Evolutionary conservation across 192 early-diverging fungal species (phyloP), one percentile per base, ranked within the genome.

Genomic region (Rhizoclosmatium globosum): DNA sequence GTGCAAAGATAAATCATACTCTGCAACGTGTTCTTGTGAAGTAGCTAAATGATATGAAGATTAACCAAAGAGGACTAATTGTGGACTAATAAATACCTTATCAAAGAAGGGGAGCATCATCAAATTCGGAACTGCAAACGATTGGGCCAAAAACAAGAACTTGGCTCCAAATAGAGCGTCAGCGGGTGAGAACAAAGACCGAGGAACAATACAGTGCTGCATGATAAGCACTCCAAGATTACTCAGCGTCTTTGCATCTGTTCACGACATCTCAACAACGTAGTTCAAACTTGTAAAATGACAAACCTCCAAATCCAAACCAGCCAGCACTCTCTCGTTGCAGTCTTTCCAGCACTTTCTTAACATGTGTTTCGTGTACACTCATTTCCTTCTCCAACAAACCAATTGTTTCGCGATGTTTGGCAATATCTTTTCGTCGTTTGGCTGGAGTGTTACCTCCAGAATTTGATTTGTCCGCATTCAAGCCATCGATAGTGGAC

Each of bases 81-180:
- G 31, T 31, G 31, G 31, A 0, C 13, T 3, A 31, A 59, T 6
- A 79, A 57, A 50, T 47, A 93, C 85, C 73, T 87, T 85, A 79
- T 95, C 93, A 73, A 92, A 94, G 3, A 95, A 76, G 0, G 90
- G 86, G 0, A 94, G 66, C 3, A 88, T 94, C 0, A 92, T 92
- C 46, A 96, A 91, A 64, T 93, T 92, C 19, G 83, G 82, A 0
- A 90, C 88, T 11, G 91, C 92, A 3, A 95, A 75, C 3, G 83
- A 81, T 61, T 96, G 95, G 88, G 95, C 89, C 44, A 89, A 47
- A 45, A 88, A 80, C 38, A 94, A 84, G 77, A 95, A 94, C 74
- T 92, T 89, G 6, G 93, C 92, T 44, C 90, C 92, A 79, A 86
- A 96, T 1, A 91, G 77, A 0, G 95, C 94, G 79, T 96, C 94